Evolutionary conservation across 805 yeast species (phyloP).

Genomic region (Starmerella scarabaei): DNA sequence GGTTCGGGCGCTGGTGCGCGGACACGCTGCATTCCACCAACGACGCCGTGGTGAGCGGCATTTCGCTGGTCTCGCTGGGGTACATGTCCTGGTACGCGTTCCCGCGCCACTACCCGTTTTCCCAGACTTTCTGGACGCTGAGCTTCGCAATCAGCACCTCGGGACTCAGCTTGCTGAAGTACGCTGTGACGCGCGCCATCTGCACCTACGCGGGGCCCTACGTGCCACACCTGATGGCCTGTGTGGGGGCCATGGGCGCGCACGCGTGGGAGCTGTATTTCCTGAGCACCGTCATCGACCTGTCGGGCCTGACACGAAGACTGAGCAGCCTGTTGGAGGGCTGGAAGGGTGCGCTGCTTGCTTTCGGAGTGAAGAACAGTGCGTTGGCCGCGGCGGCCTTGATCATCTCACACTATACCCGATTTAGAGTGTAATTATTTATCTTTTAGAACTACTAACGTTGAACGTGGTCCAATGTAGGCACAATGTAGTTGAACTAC

Average conservation of each 20-base stretch:
- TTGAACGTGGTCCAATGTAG: too few relatives aligned
- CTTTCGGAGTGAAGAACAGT: background rate
- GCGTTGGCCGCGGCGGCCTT: background rate
- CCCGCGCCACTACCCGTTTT: constrained; percentile 26
- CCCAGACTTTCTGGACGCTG: constrained; percentile 31
- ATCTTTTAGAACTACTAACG: too few relatives aligned
- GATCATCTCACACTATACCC: too few relatives aligned
- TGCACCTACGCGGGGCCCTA: background rate
- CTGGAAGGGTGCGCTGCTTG: background rate
- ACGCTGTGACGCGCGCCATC: constrained; percentile 16
- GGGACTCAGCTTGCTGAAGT: constrained; percentile 27
- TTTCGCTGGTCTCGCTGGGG: constrained; percentile 23
- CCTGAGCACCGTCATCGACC: constrained; percentile 4
- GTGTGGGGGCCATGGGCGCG: constrained; percentile 1
- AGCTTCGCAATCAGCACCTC: constrained; percentile 25
- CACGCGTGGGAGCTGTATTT: constrained; percentile 4
- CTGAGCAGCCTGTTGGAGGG: background rate
- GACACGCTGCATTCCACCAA: constrained; percentile 16
- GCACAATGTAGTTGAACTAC: too few relatives aligned
- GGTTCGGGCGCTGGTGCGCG: constrained; percentile 28
- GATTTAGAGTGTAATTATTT: too few relatives aligned
- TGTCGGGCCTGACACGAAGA: too few relatives aligned
- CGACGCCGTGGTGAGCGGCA: constrained; percentile 22
- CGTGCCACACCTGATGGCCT: background rate
- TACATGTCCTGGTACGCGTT: constrained; percentile 21